phyloP scores from a whole-genome alignment of 805 yeast species.

The Alloascoidea africana region DNA sequence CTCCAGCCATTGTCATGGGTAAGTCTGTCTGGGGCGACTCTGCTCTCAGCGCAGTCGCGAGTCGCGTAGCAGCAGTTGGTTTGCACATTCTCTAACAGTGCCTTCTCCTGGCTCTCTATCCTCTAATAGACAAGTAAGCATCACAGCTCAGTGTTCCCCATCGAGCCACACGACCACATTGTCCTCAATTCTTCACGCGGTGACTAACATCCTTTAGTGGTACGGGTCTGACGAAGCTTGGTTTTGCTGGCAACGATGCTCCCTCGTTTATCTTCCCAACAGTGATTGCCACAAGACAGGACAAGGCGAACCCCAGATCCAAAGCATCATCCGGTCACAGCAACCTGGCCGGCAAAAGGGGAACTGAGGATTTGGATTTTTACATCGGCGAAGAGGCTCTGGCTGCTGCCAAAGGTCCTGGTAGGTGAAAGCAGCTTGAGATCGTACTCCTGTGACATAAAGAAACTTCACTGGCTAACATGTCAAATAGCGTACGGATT shows the following conservation, averaged over 20 bases:
- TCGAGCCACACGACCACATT: not conserved
- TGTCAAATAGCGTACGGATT: constrained; percentile 44
- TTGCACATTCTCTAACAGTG: constrained; percentile 3
- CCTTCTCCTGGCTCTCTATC: not conserved
- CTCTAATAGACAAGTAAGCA: constrained; percentile 17
- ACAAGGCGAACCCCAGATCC: constrained; percentile 20
- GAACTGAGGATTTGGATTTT: constrained; percentile 88
- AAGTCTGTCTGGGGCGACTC: constrained; percentile 23
- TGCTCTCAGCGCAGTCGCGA: constrained; percentile 1
- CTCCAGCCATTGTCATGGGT: constrained; percentile 96
- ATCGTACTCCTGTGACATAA: too few species aligned
- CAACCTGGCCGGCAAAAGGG: constrained; percentile 54
- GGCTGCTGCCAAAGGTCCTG: constrained; percentile 78
- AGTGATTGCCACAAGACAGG: constrained; percentile 63
- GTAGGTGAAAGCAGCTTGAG: too few species aligned
- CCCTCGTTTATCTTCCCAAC: constrained; percentile 97
- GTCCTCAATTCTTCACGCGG: not conserved
- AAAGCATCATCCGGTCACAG: constrained; percentile 29
- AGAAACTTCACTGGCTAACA: not conserved
- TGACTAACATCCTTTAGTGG: constrained; percentile 44
- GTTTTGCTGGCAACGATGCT: constrained; percentile 96
- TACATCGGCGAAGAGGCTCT: constrained; percentile 94
- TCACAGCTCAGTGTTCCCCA: not conserved
- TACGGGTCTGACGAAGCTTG: constrained; percentile 93
- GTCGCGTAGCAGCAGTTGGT: constrained; percentile 5